Percentiles rank a stretch among this genome's conserved stretches.
Conservation (phyloP, 495 filamentous ascomycete genomes). For the Talaromyces thailandensis region DNA sequence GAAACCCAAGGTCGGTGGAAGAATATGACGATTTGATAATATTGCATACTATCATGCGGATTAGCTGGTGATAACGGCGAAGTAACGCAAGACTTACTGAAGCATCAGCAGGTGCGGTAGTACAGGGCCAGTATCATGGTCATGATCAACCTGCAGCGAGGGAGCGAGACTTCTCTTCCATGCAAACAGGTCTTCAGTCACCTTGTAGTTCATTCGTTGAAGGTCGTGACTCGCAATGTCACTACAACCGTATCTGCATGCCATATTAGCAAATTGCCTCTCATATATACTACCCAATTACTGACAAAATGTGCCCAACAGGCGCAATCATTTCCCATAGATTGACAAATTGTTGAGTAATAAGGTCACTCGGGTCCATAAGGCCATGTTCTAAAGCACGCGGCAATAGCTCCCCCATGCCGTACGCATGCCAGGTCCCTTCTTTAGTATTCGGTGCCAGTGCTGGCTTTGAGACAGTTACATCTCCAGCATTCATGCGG, state of each 20-base stretch:
- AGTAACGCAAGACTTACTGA: constrained; percentile 23
- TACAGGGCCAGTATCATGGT: constrained; percentile 25
- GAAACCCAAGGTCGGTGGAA: constrained; percentile 43
- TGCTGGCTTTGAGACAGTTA: constrained; percentile 34
- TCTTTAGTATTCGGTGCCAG: constrained; percentile 28
- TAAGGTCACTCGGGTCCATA: constrained; percentile 30
- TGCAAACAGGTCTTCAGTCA: constrained; percentile 35
- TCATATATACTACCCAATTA: background rate
- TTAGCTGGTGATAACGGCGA: background rate
- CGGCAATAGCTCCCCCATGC: constrained; percentile 17
- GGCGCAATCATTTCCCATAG: constrained; percentile 43
- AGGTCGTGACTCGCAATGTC: constrained; percentile 36
- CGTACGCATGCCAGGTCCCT: constrained; percentile 36
- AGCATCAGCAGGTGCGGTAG: constrained; percentile 40
- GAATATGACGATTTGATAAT: constrained; percentile 43
- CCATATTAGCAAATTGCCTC: constrained; percentile 9
- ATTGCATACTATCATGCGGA: constrained; percentile 37
- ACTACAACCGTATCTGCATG: constrained; percentile 31
- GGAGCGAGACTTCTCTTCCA: constrained; percentile 40
- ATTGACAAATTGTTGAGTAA: constrained; percentile 35
- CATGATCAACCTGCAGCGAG: constrained; percentile 29
- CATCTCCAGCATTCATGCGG: constrained; percentile 37
- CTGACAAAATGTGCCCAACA: constrained; percentile 39
- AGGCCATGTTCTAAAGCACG: constrained; percentile 15
- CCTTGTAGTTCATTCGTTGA: constrained; percentile 33